Percentiles rank a stretch among this genome's conserved stretches.
Conservation (phyloP, 2,329 filamentous ascomycete genomes). For the Sarocladium kiliense region DNA sequence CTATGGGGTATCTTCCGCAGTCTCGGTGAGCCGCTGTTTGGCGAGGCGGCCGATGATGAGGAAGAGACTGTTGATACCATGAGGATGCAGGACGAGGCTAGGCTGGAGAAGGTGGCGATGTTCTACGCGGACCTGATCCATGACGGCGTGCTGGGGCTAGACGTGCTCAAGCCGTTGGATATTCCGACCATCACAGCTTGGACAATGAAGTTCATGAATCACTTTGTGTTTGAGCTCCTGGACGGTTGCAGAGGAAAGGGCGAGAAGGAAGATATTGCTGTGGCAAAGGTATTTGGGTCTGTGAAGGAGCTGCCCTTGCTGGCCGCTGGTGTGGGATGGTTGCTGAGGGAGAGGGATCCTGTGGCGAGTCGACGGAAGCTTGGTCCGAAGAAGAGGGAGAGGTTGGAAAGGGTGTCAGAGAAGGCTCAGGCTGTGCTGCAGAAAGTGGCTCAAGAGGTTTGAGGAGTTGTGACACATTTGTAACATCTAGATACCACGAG, state of each 20-base stretch:
- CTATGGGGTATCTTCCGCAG: constrained; percentile 82
- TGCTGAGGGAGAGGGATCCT: constrained; percentile 68
- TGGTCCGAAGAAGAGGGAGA: constrained; percentile 41
- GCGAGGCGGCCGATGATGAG: constrained; percentile 56
- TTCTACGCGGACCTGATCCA: constrained; percentile 49
- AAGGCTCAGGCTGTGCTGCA: constrained; percentile 25
- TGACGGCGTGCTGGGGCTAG: constrained; percentile 39
- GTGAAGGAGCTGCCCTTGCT: constrained; percentile 62
- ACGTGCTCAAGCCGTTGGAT: constrained; percentile 64
- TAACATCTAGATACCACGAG: neutral
- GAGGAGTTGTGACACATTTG: neutral
- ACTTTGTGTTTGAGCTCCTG: constrained; percentile 72
- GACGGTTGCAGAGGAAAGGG: constrained; percentile 50
- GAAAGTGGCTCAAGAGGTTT: neutral
- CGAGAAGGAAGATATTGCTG: constrained; percentile 46
- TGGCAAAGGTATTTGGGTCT: constrained; percentile 63
- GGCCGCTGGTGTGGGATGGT: constrained; percentile 70
- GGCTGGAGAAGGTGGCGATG: constrained; percentile 47
- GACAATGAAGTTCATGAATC: constrained; percentile 73
- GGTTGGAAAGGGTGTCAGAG: constrained; percentile 31
- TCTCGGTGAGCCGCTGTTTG: constrained; percentile 75
- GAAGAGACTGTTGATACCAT: constrained; percentile 45
- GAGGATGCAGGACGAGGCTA: constrained; percentile 41
- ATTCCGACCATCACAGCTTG: constrained; percentile 72
- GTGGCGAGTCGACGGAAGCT: constrained; percentile 47